Evolutionary conservation across 192 early-diverging fungal genomes (phyloP).

Genomic region (Endogone sp.): DNA sequence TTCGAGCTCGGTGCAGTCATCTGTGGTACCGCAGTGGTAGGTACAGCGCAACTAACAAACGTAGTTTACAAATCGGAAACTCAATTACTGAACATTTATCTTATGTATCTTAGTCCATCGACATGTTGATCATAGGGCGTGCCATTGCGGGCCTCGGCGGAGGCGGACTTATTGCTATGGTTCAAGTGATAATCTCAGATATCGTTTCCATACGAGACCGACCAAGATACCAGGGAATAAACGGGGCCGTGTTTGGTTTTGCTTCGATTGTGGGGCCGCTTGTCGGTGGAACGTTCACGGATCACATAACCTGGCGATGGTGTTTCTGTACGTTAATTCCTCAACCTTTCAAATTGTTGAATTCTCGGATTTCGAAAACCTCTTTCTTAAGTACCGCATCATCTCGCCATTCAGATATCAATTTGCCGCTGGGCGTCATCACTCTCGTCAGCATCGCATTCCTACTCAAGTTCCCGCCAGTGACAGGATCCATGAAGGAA

Average conservation of each 20-base stretch:
- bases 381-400: neutral
- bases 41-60: constrained; percentile 39
- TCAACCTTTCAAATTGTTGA: neutral
- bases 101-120: neutral
- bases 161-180: constrained; percentile 67
- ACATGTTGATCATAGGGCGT: constrained; percentile 60
- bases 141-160: constrained; percentile 84
- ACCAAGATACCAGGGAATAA: constrained; percentile 60
- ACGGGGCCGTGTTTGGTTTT: constrained; percentile 33
- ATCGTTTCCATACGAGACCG: constrained; percentile 72
- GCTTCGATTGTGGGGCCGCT: constrained; percentile 80
- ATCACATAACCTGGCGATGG: constrained; percentile 60
- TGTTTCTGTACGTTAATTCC: constrained; percentile 32
- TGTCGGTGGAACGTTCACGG: constrained; percentile 78
- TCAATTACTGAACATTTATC: neutral
- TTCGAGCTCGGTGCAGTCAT: constrained; percentile 75
- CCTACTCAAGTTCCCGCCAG: neutral
- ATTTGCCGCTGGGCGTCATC: neutral
- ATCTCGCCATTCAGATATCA: constrained; percentile 6
- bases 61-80: neutral
- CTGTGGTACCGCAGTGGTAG: constrained; percentile 52
- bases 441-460: neutral
- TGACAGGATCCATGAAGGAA: neutral
- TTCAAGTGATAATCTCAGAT: constrained; percentile 82
- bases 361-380: neutral